Conservation (phyloP, 139 green algal genomes). For the Chlamydomonas sp. region DNA sequence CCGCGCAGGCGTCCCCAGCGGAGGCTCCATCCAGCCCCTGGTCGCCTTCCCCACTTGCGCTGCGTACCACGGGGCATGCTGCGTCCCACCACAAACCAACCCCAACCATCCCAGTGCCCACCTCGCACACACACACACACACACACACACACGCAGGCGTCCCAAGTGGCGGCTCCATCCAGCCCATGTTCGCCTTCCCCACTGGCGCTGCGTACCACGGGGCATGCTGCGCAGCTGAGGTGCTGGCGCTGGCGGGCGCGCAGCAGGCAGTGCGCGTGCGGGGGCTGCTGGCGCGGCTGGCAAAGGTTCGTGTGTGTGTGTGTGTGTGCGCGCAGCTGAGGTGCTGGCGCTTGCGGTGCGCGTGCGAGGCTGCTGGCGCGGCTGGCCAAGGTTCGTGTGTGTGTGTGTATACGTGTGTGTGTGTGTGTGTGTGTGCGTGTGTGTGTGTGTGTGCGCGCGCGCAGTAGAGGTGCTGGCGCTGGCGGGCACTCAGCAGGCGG, state of each 20-base stretch:
- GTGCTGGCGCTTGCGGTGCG: too few relatives aligned
- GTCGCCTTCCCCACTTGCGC: constrained; percentile 73
- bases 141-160: constrained; percentile 9
- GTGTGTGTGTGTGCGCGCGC: too few relatives aligned
- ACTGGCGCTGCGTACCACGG: constrained; percentile 62
- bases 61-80: constrained; percentile 57
- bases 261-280: constrained; percentile 16
- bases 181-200: constrained; percentile 70
- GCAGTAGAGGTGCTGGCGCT: constrained; percentile 45
- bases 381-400: too few relatives aligned
- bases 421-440: too few relatives aligned
- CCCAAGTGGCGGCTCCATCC: constrained; percentile 45
- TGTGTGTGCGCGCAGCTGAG: too few relatives aligned
- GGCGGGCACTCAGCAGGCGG: constrained; percentile 19
- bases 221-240: constrained; percentile 50
- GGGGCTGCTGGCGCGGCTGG: neutral
- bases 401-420: too few relatives aligned
- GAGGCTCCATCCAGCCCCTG: constrained; percentile 57
- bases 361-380: too few relatives aligned
- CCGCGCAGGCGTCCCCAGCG: too few relatives aligned
- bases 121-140: too few relatives aligned
- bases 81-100: too few relatives aligned
- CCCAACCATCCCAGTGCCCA: too few relatives aligned
- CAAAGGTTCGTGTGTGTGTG: too few relatives aligned
- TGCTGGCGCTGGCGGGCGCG: constrained; percentile 30